These are phyloP conservation scores for Iris pallida DNA, from an alignment of 116 monocot genomes.

Conservation along the genomic window DNA sequence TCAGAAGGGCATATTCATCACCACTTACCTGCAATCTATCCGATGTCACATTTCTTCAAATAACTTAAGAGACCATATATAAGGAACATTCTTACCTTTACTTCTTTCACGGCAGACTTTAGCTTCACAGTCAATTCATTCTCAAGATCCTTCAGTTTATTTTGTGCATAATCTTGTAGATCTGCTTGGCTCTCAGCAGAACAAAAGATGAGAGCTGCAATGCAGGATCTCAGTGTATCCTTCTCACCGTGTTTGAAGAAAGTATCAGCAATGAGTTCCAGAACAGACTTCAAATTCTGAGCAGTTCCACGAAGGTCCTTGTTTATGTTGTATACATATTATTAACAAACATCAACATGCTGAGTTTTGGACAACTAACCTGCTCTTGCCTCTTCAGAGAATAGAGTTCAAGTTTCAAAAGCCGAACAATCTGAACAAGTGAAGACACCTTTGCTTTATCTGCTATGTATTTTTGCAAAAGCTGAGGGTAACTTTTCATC, in stretches of 20 bases:
- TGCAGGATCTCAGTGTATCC: slow-evolving; percentile 78
- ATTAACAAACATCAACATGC: not conserved
- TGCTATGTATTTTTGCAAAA: slow-evolving; percentile 75
- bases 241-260: slow-evolving; percentile 96
- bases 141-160: slow-evolving; percentile 84
- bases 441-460: slow-evolving; percentile 88
- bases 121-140: slow-evolving; percentile 71
- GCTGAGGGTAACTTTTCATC: slow-evolving; percentile 79
- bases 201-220: slow-evolving; percentile 79
- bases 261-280: slow-evolving; percentile 76
- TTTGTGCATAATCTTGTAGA: slow-evolving; percentile 84
- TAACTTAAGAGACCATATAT: not conserved
- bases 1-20: slow-evolving; percentile 95
- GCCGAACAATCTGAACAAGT: slow-evolving; percentile 62
- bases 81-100: slow-evolving; percentile 35
- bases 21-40: slow-evolving; percentile 54
- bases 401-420: slow-evolving; percentile 91
- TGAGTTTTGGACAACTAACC: slow-evolving; percentile 28
- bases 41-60: slow-evolving; percentile 4
- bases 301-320: slow-evolving; percentile 7
- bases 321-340: slow-evolving; percentile 1
- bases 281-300: slow-evolving; percentile 70
- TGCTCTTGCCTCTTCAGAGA: slow-evolving; percentile 89
- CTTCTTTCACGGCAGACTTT: slow-evolving; percentile 77
- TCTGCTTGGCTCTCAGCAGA: slow-evolving; percentile 75